phyloP scores from a whole-genome alignment of 2,329 filamentous ascomycete species.

The Alternaria tenuissima region DNA sequence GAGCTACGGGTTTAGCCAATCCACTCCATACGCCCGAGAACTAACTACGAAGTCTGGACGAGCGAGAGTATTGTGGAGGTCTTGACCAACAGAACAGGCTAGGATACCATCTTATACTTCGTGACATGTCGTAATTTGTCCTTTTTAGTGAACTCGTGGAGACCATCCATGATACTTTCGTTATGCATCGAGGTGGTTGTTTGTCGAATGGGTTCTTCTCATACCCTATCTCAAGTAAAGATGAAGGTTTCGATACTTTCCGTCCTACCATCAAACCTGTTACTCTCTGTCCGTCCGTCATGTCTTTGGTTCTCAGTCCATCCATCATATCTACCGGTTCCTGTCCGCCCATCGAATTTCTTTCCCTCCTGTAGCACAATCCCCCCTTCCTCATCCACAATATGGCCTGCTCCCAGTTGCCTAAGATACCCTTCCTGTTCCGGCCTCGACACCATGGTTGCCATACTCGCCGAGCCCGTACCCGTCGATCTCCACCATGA shows the following conservation, averaged over 20 bases:
- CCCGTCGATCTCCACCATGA: not conserved
- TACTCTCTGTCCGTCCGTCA: not conserved
- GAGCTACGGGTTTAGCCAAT: too few species aligned
- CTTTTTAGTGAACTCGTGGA: not conserved
- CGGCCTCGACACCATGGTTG: not conserved
- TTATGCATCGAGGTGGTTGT: not conserved
- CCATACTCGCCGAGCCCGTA: not conserved
- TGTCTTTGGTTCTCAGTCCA: not conserved
- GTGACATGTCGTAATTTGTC: not conserved
- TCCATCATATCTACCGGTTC: not conserved
- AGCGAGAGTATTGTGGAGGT: not conserved
- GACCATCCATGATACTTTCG: not conserved
- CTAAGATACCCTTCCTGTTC: not conserved
- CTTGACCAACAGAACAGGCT: not conserved
- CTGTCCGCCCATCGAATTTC: not conserved
- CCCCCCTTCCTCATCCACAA: slow-evolving; percentile 3
- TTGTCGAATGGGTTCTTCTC: not conserved
- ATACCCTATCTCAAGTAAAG: not conserved
- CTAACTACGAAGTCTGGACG: not conserved
- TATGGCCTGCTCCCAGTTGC: not conserved
- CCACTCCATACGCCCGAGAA: too few species aligned
- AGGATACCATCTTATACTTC: not conserved
- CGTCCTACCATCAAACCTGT: not conserved
- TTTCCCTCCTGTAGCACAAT: slow-evolving; percentile 1
- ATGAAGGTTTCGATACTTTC: slow-evolving; percentile 1